phyloP scores from a whole-genome alignment of 2,329 filamentous ascomycete genomes.

The Pseudogymnoascus sp. region DNA sequence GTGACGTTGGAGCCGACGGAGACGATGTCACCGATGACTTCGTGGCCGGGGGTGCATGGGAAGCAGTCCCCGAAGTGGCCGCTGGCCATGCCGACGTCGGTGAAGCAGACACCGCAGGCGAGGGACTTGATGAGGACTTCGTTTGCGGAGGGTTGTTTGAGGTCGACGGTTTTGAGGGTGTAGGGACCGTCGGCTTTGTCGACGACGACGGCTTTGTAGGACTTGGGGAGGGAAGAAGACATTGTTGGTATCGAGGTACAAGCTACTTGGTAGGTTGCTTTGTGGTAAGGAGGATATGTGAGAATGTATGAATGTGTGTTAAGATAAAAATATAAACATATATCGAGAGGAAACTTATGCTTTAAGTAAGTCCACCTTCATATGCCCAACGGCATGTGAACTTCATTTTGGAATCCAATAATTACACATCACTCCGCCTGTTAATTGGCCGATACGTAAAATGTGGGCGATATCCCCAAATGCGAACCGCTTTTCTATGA shows the following conservation, averaged over 20 bases:
- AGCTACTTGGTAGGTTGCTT: background rate
- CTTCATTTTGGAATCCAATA: background rate
- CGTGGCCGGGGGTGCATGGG: conserved; percentile 62
- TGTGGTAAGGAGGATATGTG: background rate
- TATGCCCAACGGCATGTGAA: background rate
- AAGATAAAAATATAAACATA: background rate
- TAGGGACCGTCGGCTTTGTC: conserved; percentile 45
- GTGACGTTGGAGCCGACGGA: conserved; percentile 51
- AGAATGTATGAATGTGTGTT: too few species aligned
- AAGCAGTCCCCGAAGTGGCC: conserved; percentile 49
- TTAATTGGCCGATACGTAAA: background rate
- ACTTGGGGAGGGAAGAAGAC: conserved; percentile 46
- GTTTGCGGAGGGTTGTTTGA: conserved; percentile 47
- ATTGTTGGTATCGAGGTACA: conserved; percentile 12
- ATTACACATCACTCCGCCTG: background rate
- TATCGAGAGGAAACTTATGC: background rate
- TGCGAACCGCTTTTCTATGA: background rate
- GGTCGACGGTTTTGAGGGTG: conserved; percentile 50
- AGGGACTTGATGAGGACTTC: conserved; percentile 64
- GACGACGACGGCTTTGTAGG: conserved; percentile 60
- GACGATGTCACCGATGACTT: conserved; percentile 61
- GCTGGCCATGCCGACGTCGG: conserved; percentile 43
- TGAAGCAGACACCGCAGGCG: conserved; percentile 66
- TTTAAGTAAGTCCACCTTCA: background rate
- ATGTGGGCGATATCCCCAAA: background rate